Base-by-base conservation (phyloP, 2,329 filamentous ascomycete genomes). In the Stachybotrys chlorohalonatus region DNA sequence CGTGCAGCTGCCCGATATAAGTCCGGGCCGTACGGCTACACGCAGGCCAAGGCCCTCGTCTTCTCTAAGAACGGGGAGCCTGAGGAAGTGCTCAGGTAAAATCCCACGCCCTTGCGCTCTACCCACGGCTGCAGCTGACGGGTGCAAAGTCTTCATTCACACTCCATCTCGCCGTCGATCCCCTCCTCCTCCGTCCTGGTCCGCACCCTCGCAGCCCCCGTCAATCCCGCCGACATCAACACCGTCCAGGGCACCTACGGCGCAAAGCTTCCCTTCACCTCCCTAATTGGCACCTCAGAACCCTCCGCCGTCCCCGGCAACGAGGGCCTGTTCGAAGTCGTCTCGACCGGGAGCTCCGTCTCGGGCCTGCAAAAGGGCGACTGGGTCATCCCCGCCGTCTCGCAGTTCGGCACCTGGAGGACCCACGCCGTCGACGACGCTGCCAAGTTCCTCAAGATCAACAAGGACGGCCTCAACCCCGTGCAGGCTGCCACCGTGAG, bases 221-320 rank as follows among this genome's bases (percentile, higher is more conserved):
- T 99, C 71, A 99, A 99, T 75, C 94, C 94, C 30, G 92, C 94
- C 66, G 94, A 99, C 74, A 89, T 99, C 71, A 99, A 99, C 77
- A 93, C 93, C 65, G 89, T 99, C 65, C 94, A 99, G 76, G 94
- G 94, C 60, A 91, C 93, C 5, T 99, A 99, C 75, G 93, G 93
- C 58, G 85, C 85, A 49, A 90, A 90, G 68, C 91, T 92, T 0
- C 76, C 81, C 49, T 92, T 95, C 72, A 85, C 83, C 16, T 85
- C 84, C 6, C 72, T 83, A 1, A 83, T 99, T 54, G 89, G 91
- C 55, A 96, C 92, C 0, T 61, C 83, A 1, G 76, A 84, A 30
- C 90, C 92, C 2, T 83, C 87, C 7, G 89, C 90, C 1, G 82
- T 94, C 1, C 87, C 84, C 1, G 91, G 91, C 31, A 97, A 96